Conservation (phyloP, 495 filamentous ascomycete species). For the Friedmanniomyces endolithicus region DNA sequence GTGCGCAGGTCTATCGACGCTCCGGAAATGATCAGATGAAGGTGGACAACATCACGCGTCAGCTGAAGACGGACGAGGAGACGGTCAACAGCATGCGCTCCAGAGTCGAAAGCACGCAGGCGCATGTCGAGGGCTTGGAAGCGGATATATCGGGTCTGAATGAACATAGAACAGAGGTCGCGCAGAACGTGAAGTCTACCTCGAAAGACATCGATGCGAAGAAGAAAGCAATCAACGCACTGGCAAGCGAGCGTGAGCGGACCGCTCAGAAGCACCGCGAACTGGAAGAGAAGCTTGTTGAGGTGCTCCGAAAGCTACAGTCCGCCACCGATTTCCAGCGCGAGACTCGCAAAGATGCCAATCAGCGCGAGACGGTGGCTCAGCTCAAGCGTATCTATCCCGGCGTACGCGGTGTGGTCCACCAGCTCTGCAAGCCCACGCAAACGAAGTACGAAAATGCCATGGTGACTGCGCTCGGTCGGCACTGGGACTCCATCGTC, state of each 20-base stretch:
- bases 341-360: slow-evolving; percentile 67
- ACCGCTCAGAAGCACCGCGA: slow-evolving; percentile 70
- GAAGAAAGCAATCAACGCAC: slow-evolving; percentile 76
- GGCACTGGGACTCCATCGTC: slow-evolving; percentile 85
- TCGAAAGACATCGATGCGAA: slow-evolving; percentile 70
- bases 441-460: slow-evolving; percentile 92
- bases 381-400: slow-evolving; percentile 84
- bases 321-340: slow-evolving; percentile 73
- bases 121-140: slow-evolving; percentile 58
- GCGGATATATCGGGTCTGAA: slow-evolving; percentile 56
- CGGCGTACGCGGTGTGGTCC: slow-evolving; percentile 78
- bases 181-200: slow-evolving; percentile 49
- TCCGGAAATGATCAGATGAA: slow-evolving; percentile 71
- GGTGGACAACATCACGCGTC: slow-evolving; percentile 69
- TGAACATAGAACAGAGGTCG: slow-evolving; percentile 50
- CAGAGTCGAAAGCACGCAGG: slow-evolving; percentile 69
- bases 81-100: slow-evolving; percentile 73
- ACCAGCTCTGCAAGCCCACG: slow-evolving; percentile 87
- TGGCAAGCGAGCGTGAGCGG: slow-evolving; percentile 73
- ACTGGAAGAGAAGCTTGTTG: slow-evolving; percentile 78
- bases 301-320: slow-evolving; percentile 61
- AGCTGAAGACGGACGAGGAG: slow-evolving; percentile 78
- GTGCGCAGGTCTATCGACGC: slow-evolving; percentile 73
- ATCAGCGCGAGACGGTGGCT: slow-evolving; percentile 64
- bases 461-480: slow-evolving; percentile 80